These are phyloP conservation scores for Puccinia sorghi DNA, from an alignment of 1,284 basidiomycete species.

Conservation along the genomic window DNA sequence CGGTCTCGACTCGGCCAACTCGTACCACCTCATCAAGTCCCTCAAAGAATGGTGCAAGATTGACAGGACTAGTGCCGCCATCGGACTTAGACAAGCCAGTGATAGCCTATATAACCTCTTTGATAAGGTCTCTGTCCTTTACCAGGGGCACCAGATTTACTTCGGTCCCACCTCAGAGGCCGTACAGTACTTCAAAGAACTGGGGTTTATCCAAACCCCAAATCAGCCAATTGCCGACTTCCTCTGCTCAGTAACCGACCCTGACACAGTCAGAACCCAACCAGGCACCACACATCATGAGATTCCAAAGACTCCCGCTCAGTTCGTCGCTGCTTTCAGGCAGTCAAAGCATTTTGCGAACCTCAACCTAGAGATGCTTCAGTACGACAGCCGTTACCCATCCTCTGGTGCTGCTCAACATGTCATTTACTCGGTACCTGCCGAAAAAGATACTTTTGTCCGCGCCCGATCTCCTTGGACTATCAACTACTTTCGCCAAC, in stretches of 20 bases:
- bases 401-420: constrained; percentile 42
- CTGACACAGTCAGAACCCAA: constrained; percentile 18
- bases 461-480: constrained; percentile 52
- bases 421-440: constrained; percentile 18
- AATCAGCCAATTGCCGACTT: constrained; percentile 39
- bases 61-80: constrained; percentile 23
- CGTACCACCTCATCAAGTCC: constrained; percentile 39
- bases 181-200: constrained; percentile 31
- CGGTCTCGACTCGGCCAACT: constrained; percentile 41
- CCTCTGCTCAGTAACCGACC: constrained; percentile 49
- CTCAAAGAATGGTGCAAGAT: constrained; percentile 45
- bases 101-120: constrained; percentile 39
- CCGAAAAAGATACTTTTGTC: constrained; percentile 48
- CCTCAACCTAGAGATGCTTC: constrained; percentile 32
- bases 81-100: constrained; percentile 35
- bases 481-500: constrained; percentile 52
- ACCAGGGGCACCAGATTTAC: constrained; percentile 47
- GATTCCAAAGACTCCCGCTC: constrained; percentile 21
- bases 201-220: constrained; percentile 28
- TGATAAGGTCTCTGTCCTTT: constrained; percentile 42
- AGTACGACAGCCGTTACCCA: constrained; percentile 36
- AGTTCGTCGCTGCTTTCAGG: constrained; percentile 43
- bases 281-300: neutral
- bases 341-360: constrained; percentile 21
- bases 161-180: constrained; percentile 40